Percentiles rank a stretch among this genome's conserved stretches.
Conservation (phyloP, 2,329 filamentous ascomycete species). For the Alternaria atra region DNA sequence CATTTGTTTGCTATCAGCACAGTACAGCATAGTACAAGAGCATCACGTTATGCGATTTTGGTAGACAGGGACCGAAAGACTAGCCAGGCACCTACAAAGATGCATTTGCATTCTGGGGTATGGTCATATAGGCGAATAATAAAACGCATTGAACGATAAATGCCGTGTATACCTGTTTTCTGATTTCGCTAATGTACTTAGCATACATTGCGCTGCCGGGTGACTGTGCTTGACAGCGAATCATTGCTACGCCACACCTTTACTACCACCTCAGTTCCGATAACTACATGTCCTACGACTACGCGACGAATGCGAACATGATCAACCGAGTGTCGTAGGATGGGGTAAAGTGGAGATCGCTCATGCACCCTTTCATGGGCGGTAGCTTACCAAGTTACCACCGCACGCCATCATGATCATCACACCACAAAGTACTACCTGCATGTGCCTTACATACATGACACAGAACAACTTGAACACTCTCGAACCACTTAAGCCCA, state of each 20-base stretch:
- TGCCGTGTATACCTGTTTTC: slow-evolving; percentile 13
- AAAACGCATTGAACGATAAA: slow-evolving; percentile 12
- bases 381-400: not conserved
- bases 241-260: slow-evolving; percentile 22
- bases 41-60: slow-evolving; percentile 3
- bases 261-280: not conserved
- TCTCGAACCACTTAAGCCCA: not conserved
- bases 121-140: slow-evolving; percentile 24
- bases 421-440: not conserved
- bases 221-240: slow-evolving; percentile 18
- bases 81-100: slow-evolving; percentile 12
- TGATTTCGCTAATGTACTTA: slow-evolving; percentile 4
- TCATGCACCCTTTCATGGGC: not conserved
- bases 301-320: slow-evolving; percentile 2
- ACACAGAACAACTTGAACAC: not conserved
- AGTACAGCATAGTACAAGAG: slow-evolving; percentile 19
- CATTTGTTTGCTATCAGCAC: slow-evolving; percentile 23
- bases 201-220: slow-evolving; percentile 3
- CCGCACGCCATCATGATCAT: not conserved
- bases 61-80: slow-evolving; percentile 12
- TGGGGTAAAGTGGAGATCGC: not conserved
- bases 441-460: not conserved
- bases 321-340: not conserved
- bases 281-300: not conserved
- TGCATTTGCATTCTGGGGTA: slow-evolving; percentile 11